A percentile compares a stretch with the other conserved stretches of the same genome.
phyloP scores from a whole-genome alignment of 345 rosid genomes.

The Populus davidiana region DNA sequence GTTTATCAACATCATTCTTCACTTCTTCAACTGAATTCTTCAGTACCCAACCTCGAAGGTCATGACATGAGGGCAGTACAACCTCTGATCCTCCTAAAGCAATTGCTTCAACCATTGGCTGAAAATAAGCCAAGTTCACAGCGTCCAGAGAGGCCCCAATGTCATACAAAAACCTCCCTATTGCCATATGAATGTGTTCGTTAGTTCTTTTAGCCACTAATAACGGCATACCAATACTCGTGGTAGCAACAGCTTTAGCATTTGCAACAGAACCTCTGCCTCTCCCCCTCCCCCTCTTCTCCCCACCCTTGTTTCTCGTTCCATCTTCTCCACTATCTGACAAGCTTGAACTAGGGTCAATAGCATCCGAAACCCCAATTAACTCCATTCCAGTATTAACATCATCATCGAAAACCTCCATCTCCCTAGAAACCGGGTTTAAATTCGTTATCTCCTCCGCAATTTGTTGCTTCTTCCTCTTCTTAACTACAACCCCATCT shows the following conservation, averaged over 20 bases:
- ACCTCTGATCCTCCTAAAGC: constrained; percentile 15
- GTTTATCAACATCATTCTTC: constrained; percentile 9
- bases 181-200: constrained; percentile 43
- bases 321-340: constrained; percentile 34
- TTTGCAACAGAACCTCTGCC: constrained; percentile 29
- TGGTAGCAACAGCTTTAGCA: constrained; percentile 10
- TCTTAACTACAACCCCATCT: constrained; percentile 62
- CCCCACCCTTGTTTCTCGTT: constrained; percentile 31
- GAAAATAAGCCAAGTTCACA: constrained; percentile 19
- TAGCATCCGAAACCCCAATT: constrained; percentile 9
- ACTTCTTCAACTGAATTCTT: constrained; percentile 18
- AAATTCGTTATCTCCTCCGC: constrained; percentile 44
- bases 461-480: constrained; percentile 67
- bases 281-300: constrained; percentile 43
- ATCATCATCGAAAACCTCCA: constrained; percentile 20
- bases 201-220: constrained; percentile 38
- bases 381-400: constrained; percentile 26
- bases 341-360: constrained; percentile 17
- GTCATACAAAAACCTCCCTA: constrained; percentile 68
- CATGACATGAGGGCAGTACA: constrained; percentile 14
- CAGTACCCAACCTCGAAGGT: constrained; percentile 21
- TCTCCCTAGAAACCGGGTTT: constrained; percentile 40
- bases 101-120: constrained; percentile 26
- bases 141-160: constrained; percentile 60
- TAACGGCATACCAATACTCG: constrained; percentile 10